Percentiles rank a stretch among this genome's conserved stretches.
Conservation (phyloP, 2,329 filamentous ascomycete genomes). For the Penicillium griseofulvum region DNA sequence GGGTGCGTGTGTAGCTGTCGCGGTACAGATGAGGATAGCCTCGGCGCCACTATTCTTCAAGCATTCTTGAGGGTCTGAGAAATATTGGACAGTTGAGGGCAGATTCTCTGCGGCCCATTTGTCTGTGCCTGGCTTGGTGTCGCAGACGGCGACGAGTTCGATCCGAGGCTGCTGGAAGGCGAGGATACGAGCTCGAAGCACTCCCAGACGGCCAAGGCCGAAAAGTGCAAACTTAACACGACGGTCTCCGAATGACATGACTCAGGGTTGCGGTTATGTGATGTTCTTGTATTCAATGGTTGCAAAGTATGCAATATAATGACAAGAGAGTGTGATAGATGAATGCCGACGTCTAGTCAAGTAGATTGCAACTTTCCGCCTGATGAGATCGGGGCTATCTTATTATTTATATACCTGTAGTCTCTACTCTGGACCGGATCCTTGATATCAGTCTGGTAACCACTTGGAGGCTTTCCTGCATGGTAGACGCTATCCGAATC, state of each 20-base stretch:
- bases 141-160: slow-evolving; percentile 35
- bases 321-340: too few relatives aligned
- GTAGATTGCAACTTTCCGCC: too few relatives aligned
- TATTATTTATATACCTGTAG: too few relatives aligned
- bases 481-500: too few relatives aligned
- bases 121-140: slow-evolving; percentile 33
- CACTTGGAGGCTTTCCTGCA: too few relatives aligned
- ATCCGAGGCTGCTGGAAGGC: slow-evolving; percentile 37
- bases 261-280: background rate
- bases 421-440: too few relatives aligned
- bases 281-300: too few relatives aligned
- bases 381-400: too few relatives aligned
- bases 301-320: too few relatives aligned
- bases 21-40: slow-evolving; percentile 15
- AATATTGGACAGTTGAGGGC: slow-evolving; percentile 12
- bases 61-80: slow-evolving; percentile 14
- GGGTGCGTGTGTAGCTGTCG: slow-evolving; percentile 15
- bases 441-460: too few relatives aligned
- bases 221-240: slow-evolving; percentile 14
- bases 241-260: slow-evolving; percentile 8
- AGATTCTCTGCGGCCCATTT: slow-evolving; percentile 33
- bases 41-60: slow-evolving; percentile 13
- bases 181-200: slow-evolving; percentile 34
- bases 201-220: slow-evolving; percentile 15
- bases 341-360: too few relatives aligned